phyloP scores from a whole-genome alignment of 2,329 filamentous ascomycete genomes.

The Zarea fungicola region DNA sequence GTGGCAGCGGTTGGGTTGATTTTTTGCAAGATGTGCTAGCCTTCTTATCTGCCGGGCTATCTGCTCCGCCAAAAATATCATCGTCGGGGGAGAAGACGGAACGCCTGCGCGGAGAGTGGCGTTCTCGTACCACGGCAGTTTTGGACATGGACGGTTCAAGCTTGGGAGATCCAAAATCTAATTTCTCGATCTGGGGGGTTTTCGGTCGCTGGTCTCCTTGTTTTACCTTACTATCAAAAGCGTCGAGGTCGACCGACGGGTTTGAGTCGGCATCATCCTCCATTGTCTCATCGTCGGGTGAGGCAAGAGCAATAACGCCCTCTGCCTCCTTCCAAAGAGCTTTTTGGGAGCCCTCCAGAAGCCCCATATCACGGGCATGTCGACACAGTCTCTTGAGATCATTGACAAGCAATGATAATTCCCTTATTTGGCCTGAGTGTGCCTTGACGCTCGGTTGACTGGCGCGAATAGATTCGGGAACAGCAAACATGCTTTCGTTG shows the following conservation, averaged over 20 bases:
- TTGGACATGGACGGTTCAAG: conserved; percentile 41
- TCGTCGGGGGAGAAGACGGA: conserved; percentile 63
- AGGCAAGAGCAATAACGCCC: conserved; percentile 80
- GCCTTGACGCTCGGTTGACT: conserved; percentile 77
- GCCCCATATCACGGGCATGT: conserved; percentile 61
- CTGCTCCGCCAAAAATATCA: conserved; percentile 57
- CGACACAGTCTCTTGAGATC: conserved; percentile 73
- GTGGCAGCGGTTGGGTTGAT: conserved; percentile 30
- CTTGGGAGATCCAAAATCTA: conserved; percentile 38
- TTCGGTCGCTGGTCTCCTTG: conserved; percentile 43
- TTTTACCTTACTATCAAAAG: conserved; percentile 39
- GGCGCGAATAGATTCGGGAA: conserved; percentile 74
- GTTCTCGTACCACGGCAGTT: conserved; percentile 50
- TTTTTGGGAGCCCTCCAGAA: conserved; percentile 55
- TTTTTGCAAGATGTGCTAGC: conserved; percentile 28
- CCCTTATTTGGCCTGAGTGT: conserved; percentile 77
- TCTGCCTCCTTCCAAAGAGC: conserved; percentile 75
- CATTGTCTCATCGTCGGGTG: conserved; percentile 52
- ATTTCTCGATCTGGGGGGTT: conserved; percentile 36
- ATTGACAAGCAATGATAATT: conserved; percentile 76
- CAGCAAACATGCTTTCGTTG: conserved; percentile 29
- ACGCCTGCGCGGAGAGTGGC: conserved; percentile 46
- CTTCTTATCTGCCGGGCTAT: conserved; percentile 38
- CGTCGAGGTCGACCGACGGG: conserved; percentile 36
- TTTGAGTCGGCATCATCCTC: conserved; percentile 33